phyloP scores from a whole-genome alignment of 805 yeast genomes.

The Saccharomycopsis javanensis region DNA sequence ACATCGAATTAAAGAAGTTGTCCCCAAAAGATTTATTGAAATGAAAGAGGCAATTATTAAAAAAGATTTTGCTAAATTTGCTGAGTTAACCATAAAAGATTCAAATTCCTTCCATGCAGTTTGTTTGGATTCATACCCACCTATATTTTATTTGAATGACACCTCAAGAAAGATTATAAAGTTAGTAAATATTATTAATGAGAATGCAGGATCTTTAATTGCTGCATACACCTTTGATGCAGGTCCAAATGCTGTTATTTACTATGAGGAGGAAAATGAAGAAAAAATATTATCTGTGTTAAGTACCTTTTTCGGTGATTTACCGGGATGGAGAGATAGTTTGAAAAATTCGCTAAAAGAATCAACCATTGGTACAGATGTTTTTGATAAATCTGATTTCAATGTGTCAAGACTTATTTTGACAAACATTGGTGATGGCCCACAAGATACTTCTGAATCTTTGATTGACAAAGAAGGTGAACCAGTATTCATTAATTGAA shows the following conservation, averaged over 20 bases:
- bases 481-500: slow-evolving; percentile 29
- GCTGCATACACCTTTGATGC: slow-evolving; percentile 99
- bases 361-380: slow-evolving; percentile 25
- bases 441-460: slow-evolving; percentile 47
- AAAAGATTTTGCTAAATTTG: slow-evolving; percentile 75
- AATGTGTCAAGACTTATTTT: slow-evolving; percentile 68
- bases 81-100: slow-evolving; percentile 88
- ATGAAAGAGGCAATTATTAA: slow-evolving; percentile 70
- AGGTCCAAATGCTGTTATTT: slow-evolving; percentile 97
- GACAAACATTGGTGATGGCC: slow-evolving; percentile 85
- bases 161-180: slow-evolving; percentile 68
- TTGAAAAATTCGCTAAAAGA: slow-evolving; percentile 16
- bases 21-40: slow-evolving; percentile 72
- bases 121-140: slow-evolving; percentile 93
- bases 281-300: slow-evolving; percentile 61
- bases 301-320: slow-evolving; percentile 45
- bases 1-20: slow-evolving; percentile 69
- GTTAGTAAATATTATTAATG: slow-evolving; percentile 69
- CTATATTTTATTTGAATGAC: slow-evolving; percentile 89
- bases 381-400: slow-evolving; percentile 30
- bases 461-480: slow-evolving; percentile 53
- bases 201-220: slow-evolving; percentile 42
- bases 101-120: slow-evolving; percentile 97
- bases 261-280: slow-evolving; percentile 74
- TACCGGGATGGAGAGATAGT: slow-evolving; percentile 55